Conservation (phyloP, 345 rosid species). For the Melastoma malabathricum region DNA sequence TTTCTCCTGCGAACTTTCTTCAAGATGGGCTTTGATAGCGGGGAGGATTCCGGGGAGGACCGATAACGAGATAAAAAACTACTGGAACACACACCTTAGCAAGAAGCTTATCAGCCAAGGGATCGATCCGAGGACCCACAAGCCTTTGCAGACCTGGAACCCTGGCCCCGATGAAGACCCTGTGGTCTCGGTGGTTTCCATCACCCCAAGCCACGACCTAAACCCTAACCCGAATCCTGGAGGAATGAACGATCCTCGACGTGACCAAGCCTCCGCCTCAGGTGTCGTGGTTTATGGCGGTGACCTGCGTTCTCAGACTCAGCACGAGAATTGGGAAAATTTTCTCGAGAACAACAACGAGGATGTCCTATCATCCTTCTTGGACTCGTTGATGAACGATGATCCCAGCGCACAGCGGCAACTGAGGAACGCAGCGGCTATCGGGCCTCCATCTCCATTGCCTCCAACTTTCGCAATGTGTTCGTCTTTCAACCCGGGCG, state of each 20-base stretch:
- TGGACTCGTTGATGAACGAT: conserved; percentile 53
- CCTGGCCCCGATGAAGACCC: not conserved
- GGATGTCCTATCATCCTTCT: conserved; percentile 48
- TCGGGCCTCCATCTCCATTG: conserved; percentile 4
- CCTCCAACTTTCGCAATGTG: too few species aligned
- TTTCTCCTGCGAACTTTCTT: not conserved
- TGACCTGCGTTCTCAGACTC: too few species aligned
- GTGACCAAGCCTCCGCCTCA: too few species aligned
- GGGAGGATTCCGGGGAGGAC: conserved; percentile 83
- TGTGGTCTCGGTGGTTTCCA: not conserved
- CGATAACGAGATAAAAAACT: conserved; percentile 77
- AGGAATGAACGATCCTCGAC: too few species aligned
- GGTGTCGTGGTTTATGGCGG: too few species aligned
- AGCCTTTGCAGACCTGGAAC: conserved; percentile 24
- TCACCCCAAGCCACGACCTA: conserved; percentile 10
- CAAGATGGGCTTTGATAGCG: conserved; percentile 79
- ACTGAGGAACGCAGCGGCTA: not conserved
- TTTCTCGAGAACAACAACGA: conserved; percentile 26
- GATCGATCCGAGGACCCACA: conserved; percentile 69
- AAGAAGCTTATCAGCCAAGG: conserved; percentile 70
- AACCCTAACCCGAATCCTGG: not conserved
- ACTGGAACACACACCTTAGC: conserved; percentile 73
- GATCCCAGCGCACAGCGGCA: conserved; percentile 3
- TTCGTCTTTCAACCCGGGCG: too few species aligned
- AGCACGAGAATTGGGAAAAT: not conserved